Evolutionary conservation across 352 stramenopile species (phyloP), one percentile per base, ranked within the genome.

Genomic region (Pythium coloratum): DNA sequence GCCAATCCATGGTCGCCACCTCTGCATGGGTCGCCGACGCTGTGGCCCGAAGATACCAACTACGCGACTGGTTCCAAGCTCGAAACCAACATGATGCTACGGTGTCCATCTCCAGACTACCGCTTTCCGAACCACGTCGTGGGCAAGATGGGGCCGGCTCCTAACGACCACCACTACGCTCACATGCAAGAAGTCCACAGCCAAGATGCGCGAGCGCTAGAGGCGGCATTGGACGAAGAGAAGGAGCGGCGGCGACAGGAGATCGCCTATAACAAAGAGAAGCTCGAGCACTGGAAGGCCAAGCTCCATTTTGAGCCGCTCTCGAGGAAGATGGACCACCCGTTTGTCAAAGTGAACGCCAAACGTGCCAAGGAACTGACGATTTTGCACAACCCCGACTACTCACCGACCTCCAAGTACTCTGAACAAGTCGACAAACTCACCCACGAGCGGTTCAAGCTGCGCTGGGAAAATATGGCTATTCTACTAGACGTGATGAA

Each of bases 401-500:
- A 86, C 64, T 88, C 76, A 9, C 62, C 72, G 7, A 56, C 71
- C 4, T 74, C 73, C 9, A 66, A 77, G 42, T 83, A 73, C 63
- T 55, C 71, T 12, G 67, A 62, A 1, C 76, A 88, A 50, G 71
- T 80, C 0, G 62, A 61, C 1, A 72, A 80, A 49, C 62, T 87
- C 13, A 61, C 63, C 0, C 62, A 63, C 8, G 68, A 84, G 33
- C 71, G 75, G 1, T 88, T 85, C 55, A 47, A 56, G 10, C 62
- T 90, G 34, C 79, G 80, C 0, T 90, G 82, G 82, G 59, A 64
- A 12, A 78, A 81, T 36, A 73, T 88, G 60, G 66, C 72, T 0
- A 54, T 72, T 14, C 16, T 90, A 5, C 59, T 90, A 3, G 78
- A 88, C 20, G 75, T 78, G 4, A 89, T 90, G 82, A 70, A 75